Base-by-base conservation (phyloP, 1,139 yeast genomes). In the Fermentozyma sake region DNA sequence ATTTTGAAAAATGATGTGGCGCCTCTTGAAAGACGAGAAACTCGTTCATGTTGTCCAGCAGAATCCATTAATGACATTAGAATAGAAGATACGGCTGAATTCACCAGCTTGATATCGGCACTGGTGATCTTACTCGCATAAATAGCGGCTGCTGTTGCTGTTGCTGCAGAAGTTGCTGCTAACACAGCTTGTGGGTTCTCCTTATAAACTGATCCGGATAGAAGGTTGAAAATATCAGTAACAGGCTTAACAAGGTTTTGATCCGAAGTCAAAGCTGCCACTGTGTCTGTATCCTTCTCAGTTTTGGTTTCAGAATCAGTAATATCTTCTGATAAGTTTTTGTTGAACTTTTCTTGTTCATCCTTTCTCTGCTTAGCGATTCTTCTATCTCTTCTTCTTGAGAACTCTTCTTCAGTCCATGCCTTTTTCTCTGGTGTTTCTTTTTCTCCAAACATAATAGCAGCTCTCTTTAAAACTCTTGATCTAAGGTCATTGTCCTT, bases 401-500 rank as follows among this genome's bases (percentile, higher is more conserved):
- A 70, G 48, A 83, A 85, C 51, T 86, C 95, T 5, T 63, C 63
- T 24, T 79, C 82, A 12, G 85, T 70, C 96, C 97, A 89, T 25
- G 69, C 61, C n/a, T 58, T 50, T 42, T 75, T 75, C 10, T 63
- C 73, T 5, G 69, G 59, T 6, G 78, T 65, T 5, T 69, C 77
- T 3, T 58, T 63, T 8, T 63, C 68, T 1, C 96, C 95, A 56
- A 76, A 87, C 39, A 81, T 58, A 12, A 58, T 55, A 23, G 62
- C 63, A 0, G 97, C 96, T 24, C 91, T 64, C 40, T 79, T 79
- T 36, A 73, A 68, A 15, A 91, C 81, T 30, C 97, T 64, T 1
- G 84, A 75, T 29, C 94, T 68, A 34, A 89, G 59, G 50, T 89
- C 97, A 43, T 84, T 82, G 50, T 86, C 96, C 56, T 85, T 80